phyloP scores from a whole-genome alignment of 176 grass and related monocot species.

The Juncus inflexus region DNA sequence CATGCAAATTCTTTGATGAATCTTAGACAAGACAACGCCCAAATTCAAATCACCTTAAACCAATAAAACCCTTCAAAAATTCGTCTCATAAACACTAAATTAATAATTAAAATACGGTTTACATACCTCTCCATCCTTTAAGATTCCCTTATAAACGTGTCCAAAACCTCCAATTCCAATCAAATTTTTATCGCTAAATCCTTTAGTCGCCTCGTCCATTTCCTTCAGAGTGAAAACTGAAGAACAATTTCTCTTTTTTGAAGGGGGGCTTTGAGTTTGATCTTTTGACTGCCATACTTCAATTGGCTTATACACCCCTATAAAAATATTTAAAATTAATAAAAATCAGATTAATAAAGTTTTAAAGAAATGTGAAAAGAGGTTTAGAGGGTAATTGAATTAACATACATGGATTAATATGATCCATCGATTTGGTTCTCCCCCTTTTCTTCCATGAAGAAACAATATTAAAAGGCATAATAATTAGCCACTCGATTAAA shows the following conservation, averaged over 20 bases:
- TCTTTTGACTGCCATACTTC: constrained; percentile 82
- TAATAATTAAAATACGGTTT: not conserved
- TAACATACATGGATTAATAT: constrained; percentile 77
- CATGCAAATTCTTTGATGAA: not conserved
- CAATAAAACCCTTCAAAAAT: no score
- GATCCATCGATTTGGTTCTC: constrained; percentile 84
- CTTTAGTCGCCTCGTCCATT: constrained; percentile 85
- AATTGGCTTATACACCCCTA: constrained; percentile 94
- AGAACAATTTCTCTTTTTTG: constrained; percentile 57
- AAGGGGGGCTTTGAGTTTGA: constrained; percentile 14
- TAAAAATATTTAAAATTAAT: constrained; percentile 11
- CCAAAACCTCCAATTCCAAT: constrained; percentile 96
- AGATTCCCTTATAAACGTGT: constrained; percentile 79
- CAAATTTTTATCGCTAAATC: constrained; percentile 73
- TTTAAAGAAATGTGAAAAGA: constrained; percentile 4
- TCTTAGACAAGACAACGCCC: no score
- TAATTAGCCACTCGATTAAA: constrained; percentile 11
- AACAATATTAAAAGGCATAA: constrained; percentile 89
- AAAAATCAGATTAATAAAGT: not conserved
- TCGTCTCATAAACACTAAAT: no score
- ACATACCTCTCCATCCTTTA: constrained; percentile 77
- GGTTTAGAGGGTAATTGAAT: constrained; percentile 7
- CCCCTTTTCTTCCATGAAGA: constrained; percentile 92
- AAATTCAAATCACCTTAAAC: no score
- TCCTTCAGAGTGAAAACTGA: constrained; percentile 96